phyloP scores from a whole-genome alignment of 192 early-diverging fungal species.

The Backusella macrospora region DNA sequence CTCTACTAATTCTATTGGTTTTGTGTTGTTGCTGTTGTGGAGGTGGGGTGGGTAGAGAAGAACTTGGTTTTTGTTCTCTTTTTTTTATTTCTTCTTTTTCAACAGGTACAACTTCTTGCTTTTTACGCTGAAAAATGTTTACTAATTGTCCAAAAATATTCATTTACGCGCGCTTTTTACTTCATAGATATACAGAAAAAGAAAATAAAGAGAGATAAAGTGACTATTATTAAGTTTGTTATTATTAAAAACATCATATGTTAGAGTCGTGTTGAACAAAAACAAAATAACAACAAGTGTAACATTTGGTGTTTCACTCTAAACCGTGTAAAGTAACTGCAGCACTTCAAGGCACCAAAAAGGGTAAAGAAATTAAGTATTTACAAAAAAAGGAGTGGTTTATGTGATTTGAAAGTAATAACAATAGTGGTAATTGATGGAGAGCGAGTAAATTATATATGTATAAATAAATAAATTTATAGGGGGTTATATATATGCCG shows the following conservation, averaged over 20 bases:
- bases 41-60: not conserved
- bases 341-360: not conserved
- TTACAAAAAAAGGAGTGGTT: not conserved
- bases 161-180: not conserved
- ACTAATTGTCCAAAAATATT: not conserved
- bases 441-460: not conserved
- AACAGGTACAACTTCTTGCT: not conserved
- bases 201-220: not conserved
- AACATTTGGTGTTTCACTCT: not conserved
- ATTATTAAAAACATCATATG: slow-evolving; percentile 11
- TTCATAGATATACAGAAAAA: not conserved
- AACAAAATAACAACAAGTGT: slow-evolving; percentile 4
- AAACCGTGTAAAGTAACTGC: not conserved
- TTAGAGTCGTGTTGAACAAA: not conserved
- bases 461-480: not conserved
- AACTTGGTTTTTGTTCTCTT: not conserved
- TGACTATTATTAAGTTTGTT: not conserved
- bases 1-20: slow-evolving; percentile 2
- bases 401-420: not conserved
- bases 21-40: not conserved
- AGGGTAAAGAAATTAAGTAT: not conserved
- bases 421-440: not conserved
- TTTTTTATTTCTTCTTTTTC: slow-evolving; percentile 14
- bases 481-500: not conserved
- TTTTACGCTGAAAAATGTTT: slow-evolving; percentile 7